Evolutionary conservation across 2,329 filamentous ascomycete genomes (phyloP), one percentile per base, ranked within the genome.

Genomic region (Botrytis fragariae): DNA sequence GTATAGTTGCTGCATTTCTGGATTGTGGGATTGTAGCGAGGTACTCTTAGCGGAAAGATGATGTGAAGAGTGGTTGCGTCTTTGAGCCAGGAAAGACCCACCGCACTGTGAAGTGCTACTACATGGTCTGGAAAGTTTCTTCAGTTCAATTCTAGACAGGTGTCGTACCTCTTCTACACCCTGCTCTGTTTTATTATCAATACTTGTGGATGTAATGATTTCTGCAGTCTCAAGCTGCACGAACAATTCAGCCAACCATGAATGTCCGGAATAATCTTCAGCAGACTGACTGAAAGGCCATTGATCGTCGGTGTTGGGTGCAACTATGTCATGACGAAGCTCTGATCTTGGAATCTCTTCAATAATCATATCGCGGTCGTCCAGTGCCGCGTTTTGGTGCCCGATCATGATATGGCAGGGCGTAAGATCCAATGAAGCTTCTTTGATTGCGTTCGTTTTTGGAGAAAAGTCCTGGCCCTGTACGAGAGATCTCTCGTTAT

Each of bases 1-100:
- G n/a, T 14, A 39, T 0, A 20, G 39, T 39, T 39, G 22, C 3
- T 9, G 1, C 1, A 39, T n/a, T n/a, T 7, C 32, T 51, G 22
- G 1, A n/a, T n/a, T 51, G 8, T 51, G 32, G 7, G 6, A 6
- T 37, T 51, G 63, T 7, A 29, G 10, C 4, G 63, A n/a, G 22
- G 7, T 22, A 44, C 29, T 44, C 4, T 14, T 39, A 22, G 7
- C 18, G 8, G 1, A 20, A 37, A 20, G 9, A 0, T 62, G 3
- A n/a, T 42, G 0, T 18, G 6, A 7, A 10, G 10, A 29, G 8
- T 29, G 37, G 1, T 16, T 16, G 1, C n/a, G 2, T 16, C 12
- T 22, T 20, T 37, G 44, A 51, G 22, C 45, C 12, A 4, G 14
- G 16, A 5, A 37, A 1, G 39, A 35, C 10, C 16, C 22, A 5